Conservation (phyloP, 2,329 filamentous ascomycete species). For the Nothopassalora personata region DNA sequence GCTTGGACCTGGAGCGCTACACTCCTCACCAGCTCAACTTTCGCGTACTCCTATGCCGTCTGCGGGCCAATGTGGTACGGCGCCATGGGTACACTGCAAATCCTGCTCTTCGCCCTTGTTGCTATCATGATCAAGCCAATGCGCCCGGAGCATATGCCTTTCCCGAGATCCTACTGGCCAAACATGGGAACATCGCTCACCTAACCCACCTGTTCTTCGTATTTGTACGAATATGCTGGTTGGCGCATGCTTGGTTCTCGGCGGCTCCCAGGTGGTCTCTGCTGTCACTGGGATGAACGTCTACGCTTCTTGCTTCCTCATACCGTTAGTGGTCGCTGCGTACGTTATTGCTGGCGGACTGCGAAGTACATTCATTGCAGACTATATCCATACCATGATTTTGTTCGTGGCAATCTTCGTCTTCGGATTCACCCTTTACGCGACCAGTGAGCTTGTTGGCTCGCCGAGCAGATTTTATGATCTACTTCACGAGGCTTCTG, state of each 20-base stretch:
- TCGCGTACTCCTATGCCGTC: slow-evolving; percentile 34
- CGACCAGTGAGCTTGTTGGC: slow-evolving; percentile 36
- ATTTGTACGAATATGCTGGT: slow-evolving; percentile 42
- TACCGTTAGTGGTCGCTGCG: slow-evolving; percentile 37
- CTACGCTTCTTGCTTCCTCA: slow-evolving; percentile 42
- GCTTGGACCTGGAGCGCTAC: slow-evolving; percentile 37
- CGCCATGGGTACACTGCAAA: slow-evolving; percentile 42
- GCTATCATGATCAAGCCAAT: slow-evolving; percentile 41
- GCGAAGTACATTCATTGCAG: slow-evolving; percentile 40
- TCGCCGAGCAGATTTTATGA: slow-evolving; percentile 38
- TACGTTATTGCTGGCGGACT: slow-evolving; percentile 38
- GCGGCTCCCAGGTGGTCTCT: slow-evolving; percentile 43
- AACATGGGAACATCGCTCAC: slow-evolving; percentile 32
- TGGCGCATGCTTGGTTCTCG: slow-evolving; percentile 41
- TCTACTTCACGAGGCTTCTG: slow-evolving; percentile 35
- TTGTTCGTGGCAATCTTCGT: slow-evolving; percentile 43
- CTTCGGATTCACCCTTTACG: slow-evolving; percentile 42
- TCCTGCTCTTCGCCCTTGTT: slow-evolving; percentile 41
- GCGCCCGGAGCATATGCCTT: slow-evolving; percentile 39
- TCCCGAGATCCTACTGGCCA: slow-evolving; percentile 39
- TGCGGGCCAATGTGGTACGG: slow-evolving; percentile 39
- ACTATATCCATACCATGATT: slow-evolving; percentile 39
- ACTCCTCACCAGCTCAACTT: neutral
- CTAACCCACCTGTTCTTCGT: slow-evolving; percentile 34
- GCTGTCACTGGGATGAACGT: slow-evolving; percentile 42